Base-by-base conservation (phyloP, 805 yeast species). In the Brettanomyces nanus region DNA sequence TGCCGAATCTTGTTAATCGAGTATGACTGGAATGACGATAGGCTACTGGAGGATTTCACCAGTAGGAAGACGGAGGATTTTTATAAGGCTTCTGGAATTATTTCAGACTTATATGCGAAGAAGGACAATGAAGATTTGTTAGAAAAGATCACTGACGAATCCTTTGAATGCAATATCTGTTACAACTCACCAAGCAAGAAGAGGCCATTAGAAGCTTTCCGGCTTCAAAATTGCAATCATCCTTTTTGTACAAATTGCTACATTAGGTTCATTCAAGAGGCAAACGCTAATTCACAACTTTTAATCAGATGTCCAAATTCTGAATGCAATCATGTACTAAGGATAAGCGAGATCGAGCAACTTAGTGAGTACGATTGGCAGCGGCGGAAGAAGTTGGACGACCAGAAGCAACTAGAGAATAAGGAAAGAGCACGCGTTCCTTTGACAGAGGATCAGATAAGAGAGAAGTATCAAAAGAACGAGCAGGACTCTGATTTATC, bases 191-290 rank as follows among this genome's bases (percentile, higher is more conserved):
- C 62, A 20, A 51, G 52, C 0, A 43, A 43, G 14, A 51, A 49
- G 39, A 58, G 41, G 48, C 69, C 31, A 2, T 38, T 61, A 23
- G 37, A 42, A 6, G 58, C 62, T 2, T 84, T 76, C 48, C 58
- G 69, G 3, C 56, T 85, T 13, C 23, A 39, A 14, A 67, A 67
- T 13, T 92, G 97, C 57, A 69, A 68, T 6, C 96, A 90, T 56
- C 65, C 62, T 36, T 82, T 66, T 47, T 92, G 98, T 54, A 47
- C 64, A 2, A 62, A 61, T 10, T 90, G 98, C 56, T 89, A 81
- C 54, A 52, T 61, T 13, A 66, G 66, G 25, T 89, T 85, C 53
- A 61, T 82, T 15, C 50, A 61, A 5, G 73, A 68, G 35, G 66
- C 68, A 39, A 45, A 65, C 40, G 36, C 44, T 63, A 34, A 51